Evolutionary conservation across 75 land plant species (phyloP).

Genomic region (Selaginella moellendorffii): DNA sequence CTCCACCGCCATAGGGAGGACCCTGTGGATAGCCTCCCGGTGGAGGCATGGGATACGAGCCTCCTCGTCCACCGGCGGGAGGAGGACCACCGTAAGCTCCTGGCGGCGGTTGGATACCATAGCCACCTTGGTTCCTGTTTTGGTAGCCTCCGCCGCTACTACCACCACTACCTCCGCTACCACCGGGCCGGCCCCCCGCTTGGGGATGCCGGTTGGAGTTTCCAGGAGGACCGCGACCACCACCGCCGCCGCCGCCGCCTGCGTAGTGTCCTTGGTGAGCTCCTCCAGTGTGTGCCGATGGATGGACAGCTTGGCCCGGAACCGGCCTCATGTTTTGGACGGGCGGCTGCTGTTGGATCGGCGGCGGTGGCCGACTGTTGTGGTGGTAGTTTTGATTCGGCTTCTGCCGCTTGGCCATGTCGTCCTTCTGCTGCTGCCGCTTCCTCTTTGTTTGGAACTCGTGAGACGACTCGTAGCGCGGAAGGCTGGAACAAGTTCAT

Average conservation of each 20-base stretch:
- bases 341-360: constrained; percentile 29
- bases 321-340: constrained; percentile 41
- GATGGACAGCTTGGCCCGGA: constrained; percentile 44
- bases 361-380: constrained; percentile 76
- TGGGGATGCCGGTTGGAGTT: constrained; percentile 56
- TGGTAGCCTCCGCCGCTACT: constrained; percentile 39
- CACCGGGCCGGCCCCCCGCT: constrained; percentile 40
- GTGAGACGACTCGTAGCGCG: constrained; percentile 86
- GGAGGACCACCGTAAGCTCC: neutral
- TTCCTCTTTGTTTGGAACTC: constrained; percentile 92
- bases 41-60: too few species aligned
- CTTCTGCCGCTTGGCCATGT: constrained; percentile 70
- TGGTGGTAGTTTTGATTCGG: constrained; percentile 40
- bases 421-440: constrained; percentile 81
- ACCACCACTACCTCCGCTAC: constrained; percentile 34
- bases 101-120: neutral
- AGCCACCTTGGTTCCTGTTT: neutral
- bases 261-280: constrained; percentile 15
- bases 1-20: too few species aligned
- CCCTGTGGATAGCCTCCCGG: too few species aligned
- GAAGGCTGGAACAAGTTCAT: constrained; percentile 39
- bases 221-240: constrained; percentile 48
- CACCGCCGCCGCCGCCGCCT: constrained; percentile 30
- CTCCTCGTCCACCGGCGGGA: too few species aligned
- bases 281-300: constrained; percentile 25